Conservation (phyloP, 164 flowering plant genomes). For the Magnolia sinica region DNA sequence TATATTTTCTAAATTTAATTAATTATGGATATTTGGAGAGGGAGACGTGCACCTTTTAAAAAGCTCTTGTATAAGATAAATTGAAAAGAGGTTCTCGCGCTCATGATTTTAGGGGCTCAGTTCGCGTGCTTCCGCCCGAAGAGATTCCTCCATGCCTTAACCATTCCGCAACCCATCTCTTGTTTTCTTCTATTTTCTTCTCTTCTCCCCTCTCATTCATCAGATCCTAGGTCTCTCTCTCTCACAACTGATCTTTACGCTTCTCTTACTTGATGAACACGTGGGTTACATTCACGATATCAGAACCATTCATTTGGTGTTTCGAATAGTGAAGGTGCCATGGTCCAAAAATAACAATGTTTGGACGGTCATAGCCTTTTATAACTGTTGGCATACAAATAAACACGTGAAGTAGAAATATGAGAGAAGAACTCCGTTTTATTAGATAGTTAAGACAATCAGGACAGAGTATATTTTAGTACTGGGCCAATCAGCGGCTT, state of each 20-base stretch:
- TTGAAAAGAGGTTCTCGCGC: conserved; percentile 5
- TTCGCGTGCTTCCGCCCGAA: conserved; percentile 51
- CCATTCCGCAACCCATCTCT: neutral
- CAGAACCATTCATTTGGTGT: neutral
- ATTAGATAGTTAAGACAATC: too few species aligned
- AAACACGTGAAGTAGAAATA: too few species aligned
- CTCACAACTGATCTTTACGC: neutral
- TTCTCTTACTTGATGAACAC: neutral
- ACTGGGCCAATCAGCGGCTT: too few species aligned
- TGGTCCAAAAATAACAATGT: too few species aligned
- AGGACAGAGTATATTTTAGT: too few species aligned
- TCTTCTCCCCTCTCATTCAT: neutral
- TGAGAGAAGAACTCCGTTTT: too few species aligned
- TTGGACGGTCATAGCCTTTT: too few species aligned
- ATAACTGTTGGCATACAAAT: too few species aligned
- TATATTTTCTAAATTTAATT: neutral
- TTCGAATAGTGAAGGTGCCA: too few species aligned
- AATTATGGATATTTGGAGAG: too few species aligned
- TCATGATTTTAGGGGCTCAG: conserved; percentile 54
- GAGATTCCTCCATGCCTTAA: conserved; percentile 53
- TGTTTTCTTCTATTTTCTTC: neutral
- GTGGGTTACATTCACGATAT: neutral
- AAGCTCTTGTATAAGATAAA: neutral
- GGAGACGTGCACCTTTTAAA: neutral
- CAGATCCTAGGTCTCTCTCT: conserved; percentile 12